Evolutionary conservation across 1,139 yeast species (phyloP).

Genomic region (Suhomyces choctaworum): DNA sequence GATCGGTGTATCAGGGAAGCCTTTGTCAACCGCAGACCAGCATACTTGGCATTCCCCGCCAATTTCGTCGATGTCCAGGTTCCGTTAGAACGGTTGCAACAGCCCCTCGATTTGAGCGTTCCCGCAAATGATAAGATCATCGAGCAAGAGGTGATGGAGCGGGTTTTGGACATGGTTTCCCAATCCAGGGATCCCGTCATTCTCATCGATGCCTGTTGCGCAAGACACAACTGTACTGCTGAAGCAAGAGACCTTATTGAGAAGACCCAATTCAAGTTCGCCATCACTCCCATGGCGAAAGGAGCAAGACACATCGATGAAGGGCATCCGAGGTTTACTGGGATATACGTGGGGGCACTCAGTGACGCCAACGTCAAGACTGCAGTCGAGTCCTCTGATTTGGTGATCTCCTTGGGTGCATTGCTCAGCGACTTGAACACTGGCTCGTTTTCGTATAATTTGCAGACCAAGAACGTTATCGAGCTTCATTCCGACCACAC

Average conservation of each 20-base stretch:
- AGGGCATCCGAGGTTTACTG: constrained; percentile 28
- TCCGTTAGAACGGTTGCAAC: constrained; percentile 53
- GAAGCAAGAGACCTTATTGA: constrained; percentile 66
- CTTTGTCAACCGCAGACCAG: constrained; percentile 74
- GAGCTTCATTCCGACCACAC: constrained; percentile 88
- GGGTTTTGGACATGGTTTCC: constrained; percentile 52
- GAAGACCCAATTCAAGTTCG: constrained; percentile 58
- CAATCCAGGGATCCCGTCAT: constrained; percentile 68
- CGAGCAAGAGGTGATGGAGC: constrained; percentile 68
- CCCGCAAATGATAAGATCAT: constrained; percentile 67
- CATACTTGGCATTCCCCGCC: constrained; percentile 79
- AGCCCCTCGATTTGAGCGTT: constrained; percentile 63
- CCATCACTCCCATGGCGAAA: constrained; percentile 38
- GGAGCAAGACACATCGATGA: constrained; percentile 32
- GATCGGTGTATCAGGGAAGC: constrained; percentile 77
- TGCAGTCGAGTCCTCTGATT: constrained; percentile 32
- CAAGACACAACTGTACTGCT: constrained; percentile 66
- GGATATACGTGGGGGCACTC: constrained; percentile 35
- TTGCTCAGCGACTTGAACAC: constrained; percentile 58
- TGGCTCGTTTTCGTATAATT: constrained; percentile 81
- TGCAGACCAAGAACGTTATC: constrained; percentile 74
- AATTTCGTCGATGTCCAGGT: constrained; percentile 70
- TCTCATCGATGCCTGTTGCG: constrained; percentile 83
- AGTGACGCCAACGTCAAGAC: constrained; percentile 34
- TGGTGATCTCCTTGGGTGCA: constrained; percentile 37